Percentiles rank a stretch among this genome's conserved stretches.
These are phyloP conservation scores for Suhomyces terraborum DNA, from an alignment of 1,139 yeast genomes.

Conservation along the genomic window DNA sequence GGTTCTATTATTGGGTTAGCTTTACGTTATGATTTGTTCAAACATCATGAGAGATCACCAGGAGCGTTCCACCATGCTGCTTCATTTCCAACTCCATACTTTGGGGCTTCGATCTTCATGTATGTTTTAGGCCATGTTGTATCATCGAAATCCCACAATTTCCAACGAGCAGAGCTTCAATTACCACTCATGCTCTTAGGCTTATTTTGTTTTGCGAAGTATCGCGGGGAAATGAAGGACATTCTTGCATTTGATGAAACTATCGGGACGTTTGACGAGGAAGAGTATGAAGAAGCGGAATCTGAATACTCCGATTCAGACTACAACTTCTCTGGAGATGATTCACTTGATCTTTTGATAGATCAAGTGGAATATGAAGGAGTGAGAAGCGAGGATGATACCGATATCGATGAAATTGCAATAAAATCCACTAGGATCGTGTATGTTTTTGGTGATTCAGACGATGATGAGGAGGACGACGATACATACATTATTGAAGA, in stretches of 20 bases:
- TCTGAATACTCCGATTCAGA: conserved; percentile 20
- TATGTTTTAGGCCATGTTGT: conserved; percentile 47
- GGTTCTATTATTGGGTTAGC: conserved; percentile 53
- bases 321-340: conserved; percentile 22
- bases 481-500: conserved; percentile 28
- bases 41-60: conserved; percentile 31
- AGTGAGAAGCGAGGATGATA: conserved; percentile 19
- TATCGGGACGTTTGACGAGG: conserved; percentile 21
- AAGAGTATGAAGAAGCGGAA: conserved; percentile 22
- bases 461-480: conserved; percentile 32
- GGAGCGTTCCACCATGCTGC: conserved; percentile 43
- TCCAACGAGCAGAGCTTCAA: conserved; percentile 63
- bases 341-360: conserved; percentile 26
- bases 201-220: conserved; percentile 36
- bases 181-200: conserved; percentile 62
- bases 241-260: conserved; percentile 14
- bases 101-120: conserved; percentile 40
- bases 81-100: conserved; percentile 47
- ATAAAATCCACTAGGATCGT: not conserved
- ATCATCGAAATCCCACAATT: conserved; percentile 44
- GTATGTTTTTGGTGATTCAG: conserved; percentile 18
- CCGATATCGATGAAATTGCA: conserved; percentile 18
- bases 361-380: conserved; percentile 24
- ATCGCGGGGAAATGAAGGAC: conserved; percentile 41
- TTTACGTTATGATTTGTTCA: conserved; percentile 50